phyloP scores from a whole-genome alignment of 2,329 filamentous ascomycete genomes.

The Camptophora hylomeconis region DNA sequence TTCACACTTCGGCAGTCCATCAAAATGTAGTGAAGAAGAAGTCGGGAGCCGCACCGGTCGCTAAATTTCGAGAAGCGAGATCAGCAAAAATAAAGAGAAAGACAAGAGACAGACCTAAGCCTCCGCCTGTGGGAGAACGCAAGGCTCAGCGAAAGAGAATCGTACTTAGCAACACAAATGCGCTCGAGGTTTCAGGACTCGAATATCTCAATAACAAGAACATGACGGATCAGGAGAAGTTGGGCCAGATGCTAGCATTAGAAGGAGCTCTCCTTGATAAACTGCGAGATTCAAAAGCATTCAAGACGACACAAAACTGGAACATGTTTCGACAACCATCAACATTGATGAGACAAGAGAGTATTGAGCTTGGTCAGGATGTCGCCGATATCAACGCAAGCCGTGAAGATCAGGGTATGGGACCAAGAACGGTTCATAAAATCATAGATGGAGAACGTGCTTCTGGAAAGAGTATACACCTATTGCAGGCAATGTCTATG shows the following conservation, averaged over 20 bases:
- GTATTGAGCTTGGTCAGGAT: slow-evolving; percentile 53
- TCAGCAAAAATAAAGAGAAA: slow-evolving; percentile 34
- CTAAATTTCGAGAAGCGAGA: slow-evolving; percentile 27
- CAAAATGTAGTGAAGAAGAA: slow-evolving; percentile 36
- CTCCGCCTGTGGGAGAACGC: slow-evolving; percentile 63
- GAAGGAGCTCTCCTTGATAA: slow-evolving; percentile 61
- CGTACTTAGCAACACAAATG: slow-evolving; percentile 87
- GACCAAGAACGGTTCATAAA: slow-evolving; percentile 34
- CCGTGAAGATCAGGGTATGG: slow-evolving; percentile 19
- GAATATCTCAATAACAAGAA: slow-evolving; percentile 44
- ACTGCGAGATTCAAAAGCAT: slow-evolving; percentile 72
- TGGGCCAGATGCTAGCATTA: slow-evolving; percentile 54
- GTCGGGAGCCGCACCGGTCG: slow-evolving; percentile 17
- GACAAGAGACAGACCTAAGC: slow-evolving; percentile 31
- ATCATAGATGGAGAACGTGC: slow-evolving; percentile 62
- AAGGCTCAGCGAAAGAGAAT: slow-evolving; percentile 81
- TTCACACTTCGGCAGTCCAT: slow-evolving; percentile 31
- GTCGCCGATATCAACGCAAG: slow-evolving; percentile 43
- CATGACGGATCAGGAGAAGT: slow-evolving; percentile 40
- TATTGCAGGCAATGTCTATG: slow-evolving; percentile 72
- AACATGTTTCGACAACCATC: slow-evolving; percentile 71
- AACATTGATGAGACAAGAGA: slow-evolving; percentile 64
- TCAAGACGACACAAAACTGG: slow-evolving; percentile 86
- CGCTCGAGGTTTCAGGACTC: slow-evolving; percentile 60
- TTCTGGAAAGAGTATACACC: slow-evolving; percentile 74